Base-by-base conservation (phyloP, 768 basidiomycete genomes). In the Russula olivacea region DNA sequence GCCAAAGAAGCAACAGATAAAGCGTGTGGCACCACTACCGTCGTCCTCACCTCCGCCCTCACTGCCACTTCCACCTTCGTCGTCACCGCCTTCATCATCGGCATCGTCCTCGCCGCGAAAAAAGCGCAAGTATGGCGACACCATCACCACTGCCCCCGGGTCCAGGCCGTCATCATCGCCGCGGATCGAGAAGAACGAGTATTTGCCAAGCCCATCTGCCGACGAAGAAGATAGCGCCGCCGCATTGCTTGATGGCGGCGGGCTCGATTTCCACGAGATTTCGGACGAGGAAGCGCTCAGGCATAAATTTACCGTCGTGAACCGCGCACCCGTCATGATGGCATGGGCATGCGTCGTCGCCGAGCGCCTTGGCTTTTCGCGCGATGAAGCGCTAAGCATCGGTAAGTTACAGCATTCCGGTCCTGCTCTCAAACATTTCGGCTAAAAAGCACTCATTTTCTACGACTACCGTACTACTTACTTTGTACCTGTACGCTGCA, bases 281-380 rank as follows among this genome's bases (percentile, higher is more conserved):
- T 68, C 86, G 56, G 86, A 90, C 66, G 90, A 91, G 71, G 77
- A 85, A 73, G 88, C 78, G 9, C 78, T 97, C 48, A 77, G 73
- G 64, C 74, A 73, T 21, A 87, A 91, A 67, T 79, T 77, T 9
- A 79, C 83, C 21, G 79, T 92, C 21, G 81, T 91, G 50, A 98
- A 98, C 73, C 86, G 96, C 25, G 95, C 96, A 1, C 96, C 96
- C 0, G 79, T 98, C 50, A 91, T 98, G 90, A 93, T 87, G 59
- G 93, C 89, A 2, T 98, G 96, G 96, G 85, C 92, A 2, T 89
- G 81, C 56, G 74, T 92, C 38, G 91, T 98, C 30, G 89, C 91
- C 4, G 91, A 93, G 68, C 80, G 86, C 43, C 78, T 97, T 65
- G 91, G 93, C 2, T 98, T 98, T 73, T 81, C 85, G 55, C 79